Conservation (phyloP, 1,139 yeast species). For the Ogataea hybrid region DNA sequence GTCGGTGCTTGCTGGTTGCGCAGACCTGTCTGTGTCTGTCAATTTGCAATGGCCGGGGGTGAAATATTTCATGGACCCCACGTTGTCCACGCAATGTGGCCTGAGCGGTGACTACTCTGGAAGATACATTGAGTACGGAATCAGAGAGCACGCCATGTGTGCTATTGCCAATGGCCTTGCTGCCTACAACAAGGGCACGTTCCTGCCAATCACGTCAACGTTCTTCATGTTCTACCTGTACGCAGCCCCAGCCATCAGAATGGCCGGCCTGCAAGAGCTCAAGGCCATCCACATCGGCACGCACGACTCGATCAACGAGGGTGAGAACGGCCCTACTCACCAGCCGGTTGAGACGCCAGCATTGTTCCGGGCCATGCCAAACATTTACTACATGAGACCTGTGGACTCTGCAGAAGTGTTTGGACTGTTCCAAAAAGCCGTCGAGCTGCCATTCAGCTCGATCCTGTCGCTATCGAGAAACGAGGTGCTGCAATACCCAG, state of each 20-base stretch:
- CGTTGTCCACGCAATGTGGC: slow-evolving; percentile 43
- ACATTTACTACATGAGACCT: slow-evolving; percentile 97
- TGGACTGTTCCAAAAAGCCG: slow-evolving; percentile 87
- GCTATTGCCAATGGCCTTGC: slow-evolving; percentile 98
- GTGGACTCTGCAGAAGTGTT: slow-evolving; percentile 99
- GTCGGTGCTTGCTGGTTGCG: slow-evolving; percentile 96
- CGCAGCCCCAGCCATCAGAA: slow-evolving; percentile 97
- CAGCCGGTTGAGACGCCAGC: slow-evolving; percentile 99
- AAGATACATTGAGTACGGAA: slow-evolving; percentile 97
- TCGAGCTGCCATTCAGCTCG: slow-evolving; percentile 68
- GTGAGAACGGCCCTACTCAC: slow-evolving; percentile 99
- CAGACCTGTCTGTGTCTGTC: slow-evolving; percentile 97
- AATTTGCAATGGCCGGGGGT: slow-evolving; percentile 80
- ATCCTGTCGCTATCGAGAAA: slow-evolving; percentile 95
- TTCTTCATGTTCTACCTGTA: slow-evolving; percentile 65
- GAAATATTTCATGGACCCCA: slow-evolving; percentile 91
- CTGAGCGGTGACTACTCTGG: slow-evolving; percentile 82
- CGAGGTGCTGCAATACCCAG: slow-evolving; percentile 95
- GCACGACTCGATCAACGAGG: slow-evolving; percentile 98
- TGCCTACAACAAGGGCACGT: slow-evolving; percentile 97
- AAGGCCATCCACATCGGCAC: slow-evolving; percentile 98
- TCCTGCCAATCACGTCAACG: slow-evolving; percentile 62
- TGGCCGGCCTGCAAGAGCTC: slow-evolving; percentile 90
- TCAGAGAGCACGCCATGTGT: slow-evolving; percentile 99
- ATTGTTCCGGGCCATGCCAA: slow-evolving; percentile 96